Base-by-base conservation (phyloP, 371 early-diverging fungal genomes). In the Batrachochytrium dendrobatidis region DNA sequence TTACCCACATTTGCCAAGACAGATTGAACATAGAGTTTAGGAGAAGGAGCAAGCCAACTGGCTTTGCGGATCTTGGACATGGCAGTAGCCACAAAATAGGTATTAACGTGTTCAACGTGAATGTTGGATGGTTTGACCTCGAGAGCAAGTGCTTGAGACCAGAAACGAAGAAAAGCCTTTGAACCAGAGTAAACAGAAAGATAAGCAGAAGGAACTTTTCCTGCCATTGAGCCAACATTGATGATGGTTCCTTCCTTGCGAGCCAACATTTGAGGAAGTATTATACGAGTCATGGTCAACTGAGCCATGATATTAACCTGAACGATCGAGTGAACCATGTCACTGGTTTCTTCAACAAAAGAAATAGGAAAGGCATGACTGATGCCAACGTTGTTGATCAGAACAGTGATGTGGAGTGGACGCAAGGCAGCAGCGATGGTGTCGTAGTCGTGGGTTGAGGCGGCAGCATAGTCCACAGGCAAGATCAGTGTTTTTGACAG, bases 321-420 rank as follows among this genome's bases (percentile, higher is more conserved):
- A 43, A 97, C 77, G 66, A 96, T 90, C 45, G 76, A 74, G 24
- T 87, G 71, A 56, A 89, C 74, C 8, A 82, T 56, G 48, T 79
- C 71, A 45, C 83, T 80, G 35, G 71, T 63, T 68, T 94, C 92
- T 56, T 93, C 87, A 58, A 79, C 81, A 70, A 90, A 90, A 10
- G 87, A 79, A 30, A 81, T 86, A 46, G 94, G 93, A 62, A 87
- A 81, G 48, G 87, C 91, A 63, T 95, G 93, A 72, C 86, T 91
- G 46, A 87, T 80, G 43, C 88, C 98, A 34, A 94, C 98, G 70
- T 95, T 95, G 81, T 97, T 97, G 56, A 95, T 85, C 51, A 91
- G 83, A 2, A 88, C 85, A 55, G 81, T 81, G 53, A 92, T 83
- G 28, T 81, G 74, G 49, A 89, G 56, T 2, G 69, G 66, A 35